phyloP scores from a whole-genome alignment of 2,329 filamentous ascomycete species.

The Zelopaecilomyces penicillatus region DNA sequence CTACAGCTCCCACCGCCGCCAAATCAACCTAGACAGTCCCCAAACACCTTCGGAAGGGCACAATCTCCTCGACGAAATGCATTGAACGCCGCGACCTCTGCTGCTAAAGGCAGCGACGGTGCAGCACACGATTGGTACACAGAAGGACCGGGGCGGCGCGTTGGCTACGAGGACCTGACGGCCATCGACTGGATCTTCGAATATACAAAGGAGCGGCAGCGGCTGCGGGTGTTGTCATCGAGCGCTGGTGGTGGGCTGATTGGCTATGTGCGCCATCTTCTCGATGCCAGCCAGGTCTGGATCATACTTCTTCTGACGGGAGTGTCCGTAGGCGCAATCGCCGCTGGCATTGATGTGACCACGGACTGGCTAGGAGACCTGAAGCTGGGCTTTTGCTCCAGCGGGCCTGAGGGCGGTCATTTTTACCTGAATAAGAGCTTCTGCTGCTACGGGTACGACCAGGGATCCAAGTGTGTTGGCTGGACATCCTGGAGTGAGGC shows the following conservation, averaged over 20 bases:
- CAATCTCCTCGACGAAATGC: conserved; percentile 2
- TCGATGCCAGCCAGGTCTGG: conserved; percentile 90
- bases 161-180: conserved; percentile 92
- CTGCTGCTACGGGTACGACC: conserved; percentile 88
- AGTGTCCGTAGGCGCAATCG: conserved; percentile 72
- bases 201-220: conserved; percentile 90
- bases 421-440: conserved; percentile 91
- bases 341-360: conserved; percentile 80
- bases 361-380: conserved; percentile 91
- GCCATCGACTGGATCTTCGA: conserved; percentile 99
- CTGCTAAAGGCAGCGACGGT: conserved; percentile 41
- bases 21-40: conserved; percentile 3
- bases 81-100: conserved; percentile 10
- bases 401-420: conserved; percentile 63
- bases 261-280: conserved; percentile 62
- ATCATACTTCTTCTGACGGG: conserved; percentile 79
- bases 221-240: conserved; percentile 67
- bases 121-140: conserved; percentile 70
- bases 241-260: conserved; percentile 59
- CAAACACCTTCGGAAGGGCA: conserved; percentile 3
- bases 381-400: conserved; percentile 81
- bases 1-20: background rate
- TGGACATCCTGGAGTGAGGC: conserved; percentile 82
- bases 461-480: conserved; percentile 70
- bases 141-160: conserved; percentile 79